Evolutionary conservation across 306 rosid species (phyloP).

Genomic region (Rubus idaeus): DNA sequence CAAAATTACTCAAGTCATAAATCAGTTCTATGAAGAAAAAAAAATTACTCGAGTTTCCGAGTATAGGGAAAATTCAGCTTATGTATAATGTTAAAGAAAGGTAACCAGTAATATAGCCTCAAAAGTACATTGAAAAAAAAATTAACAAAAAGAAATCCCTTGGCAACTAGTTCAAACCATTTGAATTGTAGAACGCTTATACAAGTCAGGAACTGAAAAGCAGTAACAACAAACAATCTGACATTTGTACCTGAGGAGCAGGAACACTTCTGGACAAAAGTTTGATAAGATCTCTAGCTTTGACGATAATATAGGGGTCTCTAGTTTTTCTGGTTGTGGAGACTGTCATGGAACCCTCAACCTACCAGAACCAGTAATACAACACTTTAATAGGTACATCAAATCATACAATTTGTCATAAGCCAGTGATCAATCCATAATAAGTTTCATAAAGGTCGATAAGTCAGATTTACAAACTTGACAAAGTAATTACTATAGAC

Average conservation of each 20-base stretch:
- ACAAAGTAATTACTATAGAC: not conserved
- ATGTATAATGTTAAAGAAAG: not conserved
- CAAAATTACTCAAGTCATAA: not conserved
- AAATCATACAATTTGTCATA: not conserved
- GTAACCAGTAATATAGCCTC: not conserved
- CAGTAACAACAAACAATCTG: not conserved
- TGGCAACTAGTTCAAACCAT: not conserved
- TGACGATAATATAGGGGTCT: slow-evolving; percentile 81
- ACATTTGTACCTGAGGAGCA: slow-evolving; percentile 66
- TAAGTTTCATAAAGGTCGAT: not conserved
- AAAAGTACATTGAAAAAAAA: not conserved
- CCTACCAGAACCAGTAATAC: slow-evolving; percentile 34
- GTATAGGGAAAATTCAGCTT: not conserved
- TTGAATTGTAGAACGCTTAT: too few species aligned
- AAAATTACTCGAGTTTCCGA: not conserved
- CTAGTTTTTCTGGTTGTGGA: slow-evolving; percentile 83
- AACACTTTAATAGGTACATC: not conserved
- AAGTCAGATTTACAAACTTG: not conserved
- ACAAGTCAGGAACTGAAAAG: not conserved
- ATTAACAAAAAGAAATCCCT: not conserved
- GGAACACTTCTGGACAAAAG: slow-evolving; percentile 94
- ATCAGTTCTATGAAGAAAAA: not conserved
- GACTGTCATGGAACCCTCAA: slow-evolving; percentile 92
- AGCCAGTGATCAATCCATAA: not conserved
- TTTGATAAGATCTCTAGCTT: slow-evolving; percentile 88